Conservation (phyloP, 148 eudicot genomes). For the Amaranthus palmeri region DNA sequence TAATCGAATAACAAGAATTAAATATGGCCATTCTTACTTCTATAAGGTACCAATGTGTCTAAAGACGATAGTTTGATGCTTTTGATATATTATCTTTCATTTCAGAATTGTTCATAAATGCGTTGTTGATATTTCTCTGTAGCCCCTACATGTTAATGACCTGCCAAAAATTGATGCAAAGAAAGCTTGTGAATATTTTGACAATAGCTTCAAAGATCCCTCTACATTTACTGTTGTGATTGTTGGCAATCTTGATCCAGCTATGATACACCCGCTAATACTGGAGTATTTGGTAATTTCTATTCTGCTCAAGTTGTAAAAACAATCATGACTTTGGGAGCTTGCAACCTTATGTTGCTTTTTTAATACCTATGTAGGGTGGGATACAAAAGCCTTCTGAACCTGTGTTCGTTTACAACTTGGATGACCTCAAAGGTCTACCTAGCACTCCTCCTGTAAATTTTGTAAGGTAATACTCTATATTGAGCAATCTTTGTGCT, state of each 20-base stretch:
- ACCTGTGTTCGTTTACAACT: slow-evolving; percentile 44
- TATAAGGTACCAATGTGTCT: slow-evolving; percentile 43
- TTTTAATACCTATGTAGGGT: slow-evolving; percentile 43
- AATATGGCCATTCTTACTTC: slow-evolving; percentile 75
- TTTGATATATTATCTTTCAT: background rate
- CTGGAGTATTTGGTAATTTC: slow-evolving; percentile 72
- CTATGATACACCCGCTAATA: slow-evolving; percentile 54
- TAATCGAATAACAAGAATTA: slow-evolving; percentile 66
- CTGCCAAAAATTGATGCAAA: slow-evolving; percentile 67
- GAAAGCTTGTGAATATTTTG: slow-evolving; percentile 77
- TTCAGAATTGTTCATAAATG: slow-evolving; percentile 2
- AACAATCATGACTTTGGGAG: slow-evolving; percentile 1
- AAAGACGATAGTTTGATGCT: background rate
- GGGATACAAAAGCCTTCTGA: slow-evolving; percentile 73
- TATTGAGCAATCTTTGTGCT: background rate
- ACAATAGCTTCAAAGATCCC: slow-evolving; percentile 76
- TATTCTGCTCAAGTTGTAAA: background rate
- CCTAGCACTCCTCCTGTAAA: slow-evolving; percentile 74
- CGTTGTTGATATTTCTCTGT: slow-evolving; percentile 20
- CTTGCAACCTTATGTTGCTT: slow-evolving; percentile 5
- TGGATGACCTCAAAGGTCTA: slow-evolving; percentile 74
- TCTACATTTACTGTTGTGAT: slow-evolving; percentile 74
- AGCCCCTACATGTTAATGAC: slow-evolving; percentile 67
- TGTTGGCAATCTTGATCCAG: slow-evolving; percentile 76
- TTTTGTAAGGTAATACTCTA: slow-evolving; percentile 40